These are phyloP conservation scores for Evansstolkia leycettana DNA, from an alignment of 495 filamentous ascomycete species.

Conservation along the genomic window DNA sequence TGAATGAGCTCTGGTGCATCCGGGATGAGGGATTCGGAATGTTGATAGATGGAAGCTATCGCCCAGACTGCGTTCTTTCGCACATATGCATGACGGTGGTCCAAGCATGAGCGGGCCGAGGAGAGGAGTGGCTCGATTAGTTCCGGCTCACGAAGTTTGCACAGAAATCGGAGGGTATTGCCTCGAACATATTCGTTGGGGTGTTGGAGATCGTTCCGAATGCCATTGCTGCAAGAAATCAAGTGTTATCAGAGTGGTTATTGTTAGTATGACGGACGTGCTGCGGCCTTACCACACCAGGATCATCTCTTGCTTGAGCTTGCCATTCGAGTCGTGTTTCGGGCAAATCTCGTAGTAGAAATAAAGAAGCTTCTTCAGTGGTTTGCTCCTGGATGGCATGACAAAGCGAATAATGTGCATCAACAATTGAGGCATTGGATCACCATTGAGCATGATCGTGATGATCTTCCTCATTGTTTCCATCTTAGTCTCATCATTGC, in stretches of 20 bases:
- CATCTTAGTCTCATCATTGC: conserved; percentile 89
- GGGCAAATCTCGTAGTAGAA: conserved; percentile 99
- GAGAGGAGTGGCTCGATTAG: conserved; percentile 92
- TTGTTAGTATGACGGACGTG: not conserved
- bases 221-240: conserved; percentile 63
- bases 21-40: conserved; percentile 84
- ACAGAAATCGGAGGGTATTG: conserved; percentile 91
- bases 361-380: conserved; percentile 96
- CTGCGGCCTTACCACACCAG: conserved; percentile 72
- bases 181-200: conserved; percentile 97
- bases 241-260: conserved; percentile 9
- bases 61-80: conserved; percentile 97
- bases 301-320: conserved; percentile 99
- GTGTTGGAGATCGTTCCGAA: conserved; percentile 92
- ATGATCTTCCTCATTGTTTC: conserved; percentile 98
- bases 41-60: conserved; percentile 81
- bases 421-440: conserved; percentile 85
- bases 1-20: conserved; percentile 90
- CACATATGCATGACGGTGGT: conserved; percentile 94
- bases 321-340: conserved; percentile 80
- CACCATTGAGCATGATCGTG: conserved; percentile 95
- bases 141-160: conserved; percentile 91
- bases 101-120: conserved; percentile 79
- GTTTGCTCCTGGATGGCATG: conserved; percentile 93
- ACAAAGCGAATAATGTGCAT: conserved; percentile 99